Evolutionary conservation across 1,284 basidiomycete genomes (phyloP), one percentile per base, ranked within the genome.

Genomic region (Mycosarcoma mackinlayi): DNA sequence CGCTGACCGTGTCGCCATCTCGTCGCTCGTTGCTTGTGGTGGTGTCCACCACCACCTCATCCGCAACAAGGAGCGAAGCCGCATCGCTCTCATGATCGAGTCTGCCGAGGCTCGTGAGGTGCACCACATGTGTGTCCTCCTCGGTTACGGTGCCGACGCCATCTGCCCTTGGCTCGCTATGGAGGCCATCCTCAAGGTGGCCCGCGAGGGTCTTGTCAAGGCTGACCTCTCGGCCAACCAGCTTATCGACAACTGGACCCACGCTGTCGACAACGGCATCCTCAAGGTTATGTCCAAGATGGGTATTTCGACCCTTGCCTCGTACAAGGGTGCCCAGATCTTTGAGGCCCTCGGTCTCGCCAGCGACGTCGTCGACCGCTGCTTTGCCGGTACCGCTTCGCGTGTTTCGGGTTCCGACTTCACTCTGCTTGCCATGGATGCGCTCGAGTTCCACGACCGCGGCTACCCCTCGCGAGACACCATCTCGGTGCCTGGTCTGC

Each of bases 261-360:
- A 70, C 51, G 73, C 75, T n/a, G 58, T 73, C 60, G 78, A 80
- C 65, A 61, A 66, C 52, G 78, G 78, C 54, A 77, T 80, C 35
- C 66, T 79, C 33, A 80, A 80, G 75, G 73, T 77, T 50, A 79
- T 80, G 77, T 77, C 75, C 38, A 80, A 80, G 71, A 80, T 80
- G 78, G 78, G 78, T 57, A 80, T 80, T 55, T 80, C 78, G 4
- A 80, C 78, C 14, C 73, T 80, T 19, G 58, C 68, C 56, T 80
- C 78, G 52, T 80, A 80, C 78, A 80, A 80, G 74, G 78, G 77
- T 39, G 78, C 78, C 14, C 78, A 80, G 65, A 80, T 80, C 56
- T 80, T 80, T 47, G 78, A 80, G 61, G 77, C 75, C 28, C 77
- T 80, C 37, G 78, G 78, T 64, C 67, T 80, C 33, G 78, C 69